phyloP scores from a whole-genome alignment of 176 grass and related monocot species.

The Oryza glumipatula region DNA sequence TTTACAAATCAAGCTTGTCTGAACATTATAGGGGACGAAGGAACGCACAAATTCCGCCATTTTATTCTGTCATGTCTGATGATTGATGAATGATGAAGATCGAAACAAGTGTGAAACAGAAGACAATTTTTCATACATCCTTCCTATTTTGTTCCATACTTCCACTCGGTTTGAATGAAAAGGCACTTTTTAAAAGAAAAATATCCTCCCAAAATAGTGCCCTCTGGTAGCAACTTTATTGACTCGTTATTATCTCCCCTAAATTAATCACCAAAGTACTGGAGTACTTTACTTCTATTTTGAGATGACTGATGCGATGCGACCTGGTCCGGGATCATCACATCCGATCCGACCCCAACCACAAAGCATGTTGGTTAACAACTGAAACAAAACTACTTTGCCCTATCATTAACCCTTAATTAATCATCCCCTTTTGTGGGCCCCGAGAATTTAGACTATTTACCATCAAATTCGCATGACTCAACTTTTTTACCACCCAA shows the following conservation, averaged over 20 bases:
- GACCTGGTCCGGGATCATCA: neutral
- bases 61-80: too few relatives aligned
- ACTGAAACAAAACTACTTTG: neutral
- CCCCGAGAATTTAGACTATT: neutral
- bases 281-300: too few relatives aligned
- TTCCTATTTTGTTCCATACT: too few relatives aligned
- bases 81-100: too few relatives aligned
- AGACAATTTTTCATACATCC: too few relatives aligned
- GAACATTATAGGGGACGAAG: too few relatives aligned
- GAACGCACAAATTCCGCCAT: too few relatives aligned
- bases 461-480: too few relatives aligned
- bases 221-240: neutral
- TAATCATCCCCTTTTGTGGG: neutral
- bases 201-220: neutral
- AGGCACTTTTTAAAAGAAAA: neutral
- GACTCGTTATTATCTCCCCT: neutral
- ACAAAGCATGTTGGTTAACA: slow-evolving; percentile 1
- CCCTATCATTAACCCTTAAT: neutral
- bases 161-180: neutral
- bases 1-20: too few relatives aligned
- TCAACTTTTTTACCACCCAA: too few relatives aligned
- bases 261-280: neutral
- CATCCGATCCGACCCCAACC: too few relatives aligned
- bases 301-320: neutral
- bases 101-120: too few relatives aligned